Evolutionary conservation across 1,284 basidiomycete species (phyloP), one percentile per base, ranked within the genome.

Genomic region (Sutorius eximius): DNA sequence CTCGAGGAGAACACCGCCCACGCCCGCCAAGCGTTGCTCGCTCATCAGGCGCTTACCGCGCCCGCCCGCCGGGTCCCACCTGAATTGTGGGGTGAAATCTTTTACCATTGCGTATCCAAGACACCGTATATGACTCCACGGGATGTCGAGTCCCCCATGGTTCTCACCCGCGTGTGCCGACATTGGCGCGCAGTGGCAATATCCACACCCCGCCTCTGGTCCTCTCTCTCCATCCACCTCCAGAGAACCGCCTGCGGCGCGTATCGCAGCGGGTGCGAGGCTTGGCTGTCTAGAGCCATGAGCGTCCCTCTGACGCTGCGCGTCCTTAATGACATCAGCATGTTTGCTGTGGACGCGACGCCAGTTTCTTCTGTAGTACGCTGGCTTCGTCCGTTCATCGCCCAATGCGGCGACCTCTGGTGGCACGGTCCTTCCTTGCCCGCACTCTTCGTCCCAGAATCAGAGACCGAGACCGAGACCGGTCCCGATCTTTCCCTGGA

Each of bases 1-100:
- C 56, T 68, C 12, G 55, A 59, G 41, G 54, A 59, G 32, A 58
- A 49, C n/a, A 55, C 53, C 30, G 29, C 22, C 29, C 58, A 32
- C 24, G 51, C 67, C 27, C 60, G 49, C 30, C 40, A 40, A 34
- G 69, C 66, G 1, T 24, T 69, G 1, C 30, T 55, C 37, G 50
- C 41, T 44, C 65, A 66, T 44, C 51, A 51, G 42, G 61, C 63
- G 27, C 56, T 65, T 15, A 52, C 30, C 38, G 69, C 50, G 52
- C 60, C 53, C 60, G 66, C 44, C 67, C 69, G 41, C 45, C 68
- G 70, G 3, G 57, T 70, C 29, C 75, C 75, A 5, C 64, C 71
- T 13, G 77, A 79, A 53, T 58, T 76, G 22, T 58, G 76, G 6
- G 63, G 70, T 6, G 68, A 73, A 36, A 70, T 77, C 22, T 79